A percentile compares a stretch with the other conserved stretches of the same genome.
phyloP scores from a whole-genome alignment of 1,139 yeast species.

The Candida labiduridarum region DNA sequence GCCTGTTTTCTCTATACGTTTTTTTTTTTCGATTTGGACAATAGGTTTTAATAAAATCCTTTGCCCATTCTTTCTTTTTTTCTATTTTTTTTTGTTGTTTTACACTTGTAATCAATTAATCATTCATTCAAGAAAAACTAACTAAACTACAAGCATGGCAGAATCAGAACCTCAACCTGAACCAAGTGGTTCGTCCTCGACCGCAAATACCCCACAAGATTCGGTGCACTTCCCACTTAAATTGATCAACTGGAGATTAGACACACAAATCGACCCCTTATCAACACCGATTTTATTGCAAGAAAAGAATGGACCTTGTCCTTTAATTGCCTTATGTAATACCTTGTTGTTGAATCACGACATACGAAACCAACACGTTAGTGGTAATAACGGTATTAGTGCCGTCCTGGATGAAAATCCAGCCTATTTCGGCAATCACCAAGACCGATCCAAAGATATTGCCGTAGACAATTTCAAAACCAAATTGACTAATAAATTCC shows the following conservation, averaged over 20 bases:
- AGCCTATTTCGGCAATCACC: background rate
- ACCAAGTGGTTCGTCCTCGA: background rate
- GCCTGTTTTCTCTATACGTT: no score
- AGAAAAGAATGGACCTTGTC: slow-evolving; percentile 87
- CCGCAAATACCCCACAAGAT: slow-evolving; percentile 1
- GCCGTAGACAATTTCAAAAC: slow-evolving; percentile 26
- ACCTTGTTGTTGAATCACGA: slow-evolving; percentile 28
- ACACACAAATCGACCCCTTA: slow-evolving; percentile 28
- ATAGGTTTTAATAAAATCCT: no score
- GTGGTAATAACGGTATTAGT: background rate
- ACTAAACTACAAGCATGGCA: background rate
- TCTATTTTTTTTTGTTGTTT: background rate
- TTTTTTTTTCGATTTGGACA: no score
- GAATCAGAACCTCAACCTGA: background rate
- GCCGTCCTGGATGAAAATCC: background rate
- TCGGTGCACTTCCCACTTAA: slow-evolving; percentile 25
- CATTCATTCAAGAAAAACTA: background rate
- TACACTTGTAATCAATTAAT: background rate
- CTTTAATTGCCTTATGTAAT: slow-evolving; percentile 79
- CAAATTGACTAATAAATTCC: slow-evolving; percentile 22
- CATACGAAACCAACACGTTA: background rate
- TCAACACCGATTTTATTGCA: slow-evolving; percentile 71
- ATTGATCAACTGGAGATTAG: slow-evolving; percentile 27
- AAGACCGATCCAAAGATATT: slow-evolving; percentile 3
- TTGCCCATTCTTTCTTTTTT: no score